phyloP scores from a whole-genome alignment of 2,329 filamentous ascomycete genomes.

The Scedosporium minutisporum region DNA sequence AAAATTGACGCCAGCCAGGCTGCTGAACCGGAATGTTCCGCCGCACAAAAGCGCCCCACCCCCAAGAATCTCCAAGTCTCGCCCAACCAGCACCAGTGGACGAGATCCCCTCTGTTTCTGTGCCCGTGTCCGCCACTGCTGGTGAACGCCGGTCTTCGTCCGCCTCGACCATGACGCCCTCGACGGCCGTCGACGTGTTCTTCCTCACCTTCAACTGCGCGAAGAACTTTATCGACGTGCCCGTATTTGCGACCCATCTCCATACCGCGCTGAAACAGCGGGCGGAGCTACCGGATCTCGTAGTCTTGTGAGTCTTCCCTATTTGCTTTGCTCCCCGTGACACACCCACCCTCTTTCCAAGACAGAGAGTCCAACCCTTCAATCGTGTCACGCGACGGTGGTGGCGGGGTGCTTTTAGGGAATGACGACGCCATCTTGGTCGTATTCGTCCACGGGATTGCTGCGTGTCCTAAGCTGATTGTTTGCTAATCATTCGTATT shows the following conservation, averaged over 20 bases:
- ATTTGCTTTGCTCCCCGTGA: not conserved
- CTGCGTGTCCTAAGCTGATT: not conserved
- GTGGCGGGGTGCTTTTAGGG: not conserved
- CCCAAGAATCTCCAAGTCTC: not conserved
- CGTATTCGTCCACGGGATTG: not conserved
- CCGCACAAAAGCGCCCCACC: not conserved
- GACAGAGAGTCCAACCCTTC: not conserved
- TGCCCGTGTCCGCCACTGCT: not conserved
- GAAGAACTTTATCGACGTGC: constrained; percentile 57
- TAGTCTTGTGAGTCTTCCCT: constrained; percentile 42
- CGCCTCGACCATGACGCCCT: constrained; percentile 19
- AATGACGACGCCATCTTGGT: too few relatives aligned
- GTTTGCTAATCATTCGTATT: not conserved
- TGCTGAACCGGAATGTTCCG: constrained; percentile 3
- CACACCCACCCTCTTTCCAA: not conserved
- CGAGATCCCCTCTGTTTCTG: not conserved
- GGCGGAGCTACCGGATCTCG: constrained; percentile 39
- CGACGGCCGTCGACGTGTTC: constrained; percentile 54
- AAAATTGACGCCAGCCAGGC: not conserved
- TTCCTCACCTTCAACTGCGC: constrained; percentile 87
- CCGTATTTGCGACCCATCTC: constrained; percentile 63
- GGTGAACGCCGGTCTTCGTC: not conserved
- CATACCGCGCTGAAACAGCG: constrained; percentile 47
- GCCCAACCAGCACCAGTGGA: not conserved
- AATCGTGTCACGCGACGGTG: not conserved